Conservation (phyloP, 306 rosid genomes). For the Gastrolobium villosum region DNA sequence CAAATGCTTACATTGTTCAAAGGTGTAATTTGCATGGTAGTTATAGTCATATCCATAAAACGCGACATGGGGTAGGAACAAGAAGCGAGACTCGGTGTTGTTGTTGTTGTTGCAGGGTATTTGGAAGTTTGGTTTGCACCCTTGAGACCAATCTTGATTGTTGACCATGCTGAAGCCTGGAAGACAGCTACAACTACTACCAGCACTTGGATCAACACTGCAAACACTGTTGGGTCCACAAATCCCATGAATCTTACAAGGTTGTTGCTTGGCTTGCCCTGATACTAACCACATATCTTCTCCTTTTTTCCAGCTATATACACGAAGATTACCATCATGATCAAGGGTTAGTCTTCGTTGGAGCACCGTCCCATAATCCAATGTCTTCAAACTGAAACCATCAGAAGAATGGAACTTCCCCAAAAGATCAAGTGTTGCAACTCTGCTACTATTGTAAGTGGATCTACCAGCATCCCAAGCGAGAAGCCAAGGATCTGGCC, state of each 20-base stretch:
- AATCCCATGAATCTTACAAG: slow-evolving; percentile 31
- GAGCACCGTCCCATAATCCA: slow-evolving; percentile 1
- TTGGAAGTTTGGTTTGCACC: slow-evolving; percentile 39
- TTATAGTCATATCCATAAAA: slow-evolving; percentile 38
- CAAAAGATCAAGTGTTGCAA: neutral
- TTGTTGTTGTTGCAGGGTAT: slow-evolving; percentile 3
- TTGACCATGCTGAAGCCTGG: slow-evolving; percentile 24
- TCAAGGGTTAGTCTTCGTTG: slow-evolving; percentile 18
- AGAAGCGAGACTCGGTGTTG: slow-evolving; percentile 16
- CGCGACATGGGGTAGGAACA: slow-evolving; percentile 2
- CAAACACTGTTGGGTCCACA: slow-evolving; percentile 42
- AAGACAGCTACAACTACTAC: slow-evolving; percentile 36
- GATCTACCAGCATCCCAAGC: neutral
- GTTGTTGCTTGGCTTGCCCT: neutral
- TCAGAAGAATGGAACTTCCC: slow-evolving; percentile 27
- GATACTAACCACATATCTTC: neutral
- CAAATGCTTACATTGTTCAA: neutral
- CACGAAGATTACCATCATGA: slow-evolving; percentile 38
- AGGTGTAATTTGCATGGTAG: neutral
- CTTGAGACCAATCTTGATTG: slow-evolving; percentile 13
- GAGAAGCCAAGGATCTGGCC: slow-evolving; percentile 34
- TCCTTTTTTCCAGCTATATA: slow-evolving; percentile 4
- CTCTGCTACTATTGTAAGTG: slow-evolving; percentile 15
- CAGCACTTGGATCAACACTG: neutral
- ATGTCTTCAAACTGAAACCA: neutral